These are phyloP conservation scores for Fallopia convolvulus DNA, from an alignment of 148 eudicot genomes.

Conservation along the genomic window DNA sequence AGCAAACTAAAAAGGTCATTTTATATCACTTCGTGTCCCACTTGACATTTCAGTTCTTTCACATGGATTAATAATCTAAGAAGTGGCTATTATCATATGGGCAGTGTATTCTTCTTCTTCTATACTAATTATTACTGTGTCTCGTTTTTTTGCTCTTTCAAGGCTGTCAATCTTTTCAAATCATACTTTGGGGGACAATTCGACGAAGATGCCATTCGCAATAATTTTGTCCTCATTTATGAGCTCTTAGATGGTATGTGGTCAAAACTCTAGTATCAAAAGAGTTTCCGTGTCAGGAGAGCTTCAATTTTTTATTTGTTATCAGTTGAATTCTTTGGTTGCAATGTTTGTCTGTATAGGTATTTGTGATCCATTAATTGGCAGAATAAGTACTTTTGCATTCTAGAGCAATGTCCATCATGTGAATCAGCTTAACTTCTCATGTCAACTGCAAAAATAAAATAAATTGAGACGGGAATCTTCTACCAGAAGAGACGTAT, in stretches of 20 bases:
- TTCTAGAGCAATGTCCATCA: background rate
- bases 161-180: conserved; percentile 90
- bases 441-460: background rate
- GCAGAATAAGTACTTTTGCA: too few species aligned
- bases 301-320: background rate
- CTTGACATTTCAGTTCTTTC: background rate
- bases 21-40: background rate
- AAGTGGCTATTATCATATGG: background rate
- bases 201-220: conserved; percentile 97
- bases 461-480: background rate
- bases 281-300: background rate
- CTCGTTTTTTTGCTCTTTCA: conserved; percentile 21
- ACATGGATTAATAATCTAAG: background rate
- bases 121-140: background rate
- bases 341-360: background rate
- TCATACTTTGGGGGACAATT: conserved; percentile 97
- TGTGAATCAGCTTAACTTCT: background rate
- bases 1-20: background rate
- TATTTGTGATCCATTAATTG: background rate
- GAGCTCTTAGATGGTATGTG: conserved; percentile 92
- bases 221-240: conserved; percentile 92
- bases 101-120: background rate
- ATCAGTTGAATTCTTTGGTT: background rate
- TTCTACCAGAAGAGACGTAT: background rate
- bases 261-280: background rate